Evolutionary conservation across 352 stramenopile genomes (phyloP).

Genomic region (Pythium plurisporium): DNA sequence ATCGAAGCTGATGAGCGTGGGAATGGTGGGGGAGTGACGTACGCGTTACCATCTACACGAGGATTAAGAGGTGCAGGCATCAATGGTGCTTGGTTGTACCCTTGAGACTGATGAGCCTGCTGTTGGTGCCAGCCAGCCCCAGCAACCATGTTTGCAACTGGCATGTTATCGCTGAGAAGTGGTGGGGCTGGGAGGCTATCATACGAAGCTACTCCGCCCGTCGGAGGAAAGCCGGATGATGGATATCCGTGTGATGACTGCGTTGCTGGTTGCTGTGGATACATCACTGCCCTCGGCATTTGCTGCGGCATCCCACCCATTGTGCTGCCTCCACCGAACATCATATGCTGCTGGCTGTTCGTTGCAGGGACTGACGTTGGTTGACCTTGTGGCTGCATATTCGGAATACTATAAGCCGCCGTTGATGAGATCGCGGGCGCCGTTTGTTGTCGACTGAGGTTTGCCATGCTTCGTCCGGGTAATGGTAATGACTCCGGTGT

Average conservation of each 20-base stretch:
- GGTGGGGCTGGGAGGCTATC: slow-evolving; percentile 4
- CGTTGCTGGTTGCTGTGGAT: slow-evolving; percentile 7
- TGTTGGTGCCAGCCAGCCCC: slow-evolving; percentile 8
- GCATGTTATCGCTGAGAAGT: not conserved
- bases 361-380: not conserved
- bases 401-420: no score
- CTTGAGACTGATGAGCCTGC: slow-evolving; percentile 1
- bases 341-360: not conserved
- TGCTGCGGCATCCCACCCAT: not conserved
- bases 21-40: slow-evolving; percentile 8
- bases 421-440: not conserved
- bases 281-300: slow-evolving; percentile 14
- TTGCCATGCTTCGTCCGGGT: not conserved
- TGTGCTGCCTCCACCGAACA: not conserved
- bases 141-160: not conserved
- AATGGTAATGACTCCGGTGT: slow-evolving; percentile 27
- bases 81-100: slow-evolving; percentile 5
- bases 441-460: not conserved
- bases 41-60: not conserved
- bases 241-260: not conserved
- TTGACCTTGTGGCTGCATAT: not conserved
- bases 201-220: slow-evolving; percentile 1
- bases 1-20: slow-evolving; percentile 21
- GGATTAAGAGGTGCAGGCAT: slow-evolving; percentile 7
- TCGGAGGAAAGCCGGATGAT: not conserved